phyloP scores from a whole-genome alignment of 768 basidiomycete species.

The Hortiboletus flavorubellus region DNA sequence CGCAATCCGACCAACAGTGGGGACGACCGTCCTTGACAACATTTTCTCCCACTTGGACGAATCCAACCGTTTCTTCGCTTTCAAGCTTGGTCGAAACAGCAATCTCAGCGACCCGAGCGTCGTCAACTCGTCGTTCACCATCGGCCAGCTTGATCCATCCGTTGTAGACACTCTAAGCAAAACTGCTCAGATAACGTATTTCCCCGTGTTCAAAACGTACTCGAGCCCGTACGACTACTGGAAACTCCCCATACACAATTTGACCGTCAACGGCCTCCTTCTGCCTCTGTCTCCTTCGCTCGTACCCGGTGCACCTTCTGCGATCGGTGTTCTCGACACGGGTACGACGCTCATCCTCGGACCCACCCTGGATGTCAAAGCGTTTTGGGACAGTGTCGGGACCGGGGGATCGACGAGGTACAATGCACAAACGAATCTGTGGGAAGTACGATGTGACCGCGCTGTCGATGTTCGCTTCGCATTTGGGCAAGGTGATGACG shows the following conservation, averaged over 20 bases:
- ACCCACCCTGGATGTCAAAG: slow-evolving; percentile 48
- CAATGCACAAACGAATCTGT: slow-evolving; percentile 35
- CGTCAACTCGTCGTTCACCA: slow-evolving; percentile 45
- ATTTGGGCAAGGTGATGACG: slow-evolving; percentile 37
- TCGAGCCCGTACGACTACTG: slow-evolving; percentile 48
- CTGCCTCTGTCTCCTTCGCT: slow-evolving; percentile 46
- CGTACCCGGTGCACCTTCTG: slow-evolving; percentile 37
- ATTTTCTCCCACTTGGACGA: slow-evolving; percentile 42
- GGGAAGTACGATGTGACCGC: slow-evolving; percentile 50
- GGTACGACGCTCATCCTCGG: slow-evolving; percentile 58
- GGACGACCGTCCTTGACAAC: slow-evolving; percentile 47
- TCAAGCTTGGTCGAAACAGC: slow-evolving; percentile 41
- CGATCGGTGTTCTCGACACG: slow-evolving; percentile 61
- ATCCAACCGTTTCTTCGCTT: slow-evolving; percentile 45
- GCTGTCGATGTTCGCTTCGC: slow-evolving; percentile 45
- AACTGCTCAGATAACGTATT: slow-evolving; percentile 33
- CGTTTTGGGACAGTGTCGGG: slow-evolving; percentile 50
- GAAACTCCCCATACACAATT: slow-evolving; percentile 47
- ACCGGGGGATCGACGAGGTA: slow-evolving; percentile 37
- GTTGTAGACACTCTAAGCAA: slow-evolving; percentile 24
- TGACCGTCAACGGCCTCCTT: slow-evolving; percentile 42
- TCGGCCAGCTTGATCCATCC: slow-evolving; percentile 46
- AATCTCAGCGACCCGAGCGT: slow-evolving; percentile 14
- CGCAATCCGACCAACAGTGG: slow-evolving; percentile 42
- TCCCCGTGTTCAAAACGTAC: slow-evolving; percentile 38